phyloP scores from a whole-genome alignment of 2,329 filamentous ascomycete species.

The Ophiostoma montium region DNA sequence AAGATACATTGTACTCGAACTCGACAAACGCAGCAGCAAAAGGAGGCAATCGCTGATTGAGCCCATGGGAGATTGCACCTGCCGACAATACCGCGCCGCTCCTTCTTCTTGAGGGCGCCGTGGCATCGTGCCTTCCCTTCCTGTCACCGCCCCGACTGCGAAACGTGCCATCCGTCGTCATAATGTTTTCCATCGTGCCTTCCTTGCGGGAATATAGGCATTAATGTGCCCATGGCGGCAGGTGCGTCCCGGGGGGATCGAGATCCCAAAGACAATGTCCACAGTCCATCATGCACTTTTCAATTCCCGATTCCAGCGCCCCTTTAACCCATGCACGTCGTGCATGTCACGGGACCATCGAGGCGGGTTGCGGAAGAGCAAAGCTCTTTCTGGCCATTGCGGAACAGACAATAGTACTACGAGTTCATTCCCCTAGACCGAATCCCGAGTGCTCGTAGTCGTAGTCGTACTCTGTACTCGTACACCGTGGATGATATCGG shows the following conservation, averaged over 20 bases:
- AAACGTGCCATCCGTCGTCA: slow-evolving; percentile 1
- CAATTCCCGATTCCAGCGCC: too few relatives aligned
- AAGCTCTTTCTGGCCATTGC: too few relatives aligned
- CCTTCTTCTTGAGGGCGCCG: neutral
- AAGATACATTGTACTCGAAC: too few relatives aligned
- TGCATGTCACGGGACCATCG: too few relatives aligned
- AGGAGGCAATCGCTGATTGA: neutral
- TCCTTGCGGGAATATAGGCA: neutral
- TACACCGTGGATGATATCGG: too few relatives aligned
- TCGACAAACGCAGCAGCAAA: neutral
- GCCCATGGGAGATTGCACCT: neutral
- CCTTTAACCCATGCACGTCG: too few relatives aligned
- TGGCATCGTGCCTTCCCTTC: neutral
- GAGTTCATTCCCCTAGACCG: too few relatives aligned
- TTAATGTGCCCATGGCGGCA: slow-evolving; percentile 2
- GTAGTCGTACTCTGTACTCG: too few relatives aligned
- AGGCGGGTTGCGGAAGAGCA: too few relatives aligned
- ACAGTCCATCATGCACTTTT: too few relatives aligned
- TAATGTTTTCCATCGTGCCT: neutral
- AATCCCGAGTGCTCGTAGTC: too few relatives aligned
- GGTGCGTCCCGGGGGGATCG: neutral
- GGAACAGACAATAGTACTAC: too few relatives aligned
- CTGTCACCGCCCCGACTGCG: slow-evolving; percentile 1
- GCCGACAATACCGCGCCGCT: neutral
- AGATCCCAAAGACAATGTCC: neutral